Base-by-base conservation (phyloP, 352 stramenopile species). In the Phytophthora meadii region DNA sequence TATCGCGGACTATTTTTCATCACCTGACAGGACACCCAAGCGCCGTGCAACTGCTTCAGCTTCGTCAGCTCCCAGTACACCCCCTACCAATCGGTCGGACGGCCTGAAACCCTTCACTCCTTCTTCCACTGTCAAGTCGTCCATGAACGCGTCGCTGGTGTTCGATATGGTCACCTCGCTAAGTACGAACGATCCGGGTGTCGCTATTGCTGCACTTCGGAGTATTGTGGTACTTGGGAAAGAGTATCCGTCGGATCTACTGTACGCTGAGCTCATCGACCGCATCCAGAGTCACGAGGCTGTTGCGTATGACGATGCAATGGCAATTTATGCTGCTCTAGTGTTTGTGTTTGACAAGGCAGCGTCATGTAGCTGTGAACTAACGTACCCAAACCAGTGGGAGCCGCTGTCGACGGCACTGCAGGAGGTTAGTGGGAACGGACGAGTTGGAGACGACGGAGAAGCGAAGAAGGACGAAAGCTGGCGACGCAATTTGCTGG, bases 191-290 rank as follows among this genome's bases (percentile, higher is more conserved):
- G 85, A 95, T 67, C 87, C 87, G 0, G 84, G 83, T 10, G 82
- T 90, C 0, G 87, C 83, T 11, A 92, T 92, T 55, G 81, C 83
- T 36, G 87, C 87, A 4, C 72, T 95, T 24, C 77, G 84, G 12
- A 92, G 79, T 46, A 85, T 95, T 49, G 87, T 95, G n/a, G 84
- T 92, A 27, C 73, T 94, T 15, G 87, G 85, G 5, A 94, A 92
- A 56, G 85, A 93, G 59, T 93, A 93, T 55, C 84, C 87, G 34
- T 92, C 84, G 4, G 82, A 91, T 54, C 54, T 95, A 65, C 81
- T 93, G 7, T 95, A 90, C 45, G 67, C 86, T 11, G 84, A 95
- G 58, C 81, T 93, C 36, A 74, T 95, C 44, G 87, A 93, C 40
- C 80, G 78, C n/a, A 93, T 95, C 25, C 76, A 90, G 56, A 90